A percentile compares a stretch with the other conserved stretches of the same genome.
These are phyloP conservation scores for Phytophthora vignae DNA, from an alignment of 352 stramenopile species.

Conservation along the genomic window DNA sequence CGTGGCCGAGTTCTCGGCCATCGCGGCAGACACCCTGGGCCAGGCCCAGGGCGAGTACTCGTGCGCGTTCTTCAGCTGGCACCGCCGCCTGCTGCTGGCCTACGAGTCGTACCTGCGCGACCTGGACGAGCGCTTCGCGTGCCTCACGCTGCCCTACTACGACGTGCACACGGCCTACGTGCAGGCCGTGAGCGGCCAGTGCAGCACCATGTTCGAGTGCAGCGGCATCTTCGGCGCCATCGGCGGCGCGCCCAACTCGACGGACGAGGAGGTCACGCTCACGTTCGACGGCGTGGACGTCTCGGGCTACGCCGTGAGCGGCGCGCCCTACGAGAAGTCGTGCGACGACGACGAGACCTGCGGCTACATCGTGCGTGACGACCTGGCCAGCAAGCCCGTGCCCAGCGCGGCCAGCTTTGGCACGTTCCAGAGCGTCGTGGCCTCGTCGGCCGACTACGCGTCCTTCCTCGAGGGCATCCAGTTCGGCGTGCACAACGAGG, in stretches of 20 bases:
- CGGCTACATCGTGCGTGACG: constrained; percentile 47
- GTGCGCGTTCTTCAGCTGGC: constrained; percentile 73
- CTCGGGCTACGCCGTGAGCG: constrained; percentile 42
- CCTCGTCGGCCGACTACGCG: constrained; percentile 60
- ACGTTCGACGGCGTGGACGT: constrained; percentile 41
- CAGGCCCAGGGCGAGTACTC: constrained; percentile 62
- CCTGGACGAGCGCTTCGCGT: constrained; percentile 62
- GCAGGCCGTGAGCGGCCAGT: constrained; percentile 52
- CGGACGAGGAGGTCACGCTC: constrained; percentile 19
- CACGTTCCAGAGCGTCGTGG: constrained; percentile 60
- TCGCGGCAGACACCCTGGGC: constrained; percentile 56
- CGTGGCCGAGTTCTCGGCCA: constrained; percentile 56
- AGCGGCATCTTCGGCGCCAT: constrained; percentile 65
- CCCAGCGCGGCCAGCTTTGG: constrained; percentile 62
- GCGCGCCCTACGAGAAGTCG: constrained; percentile 40
- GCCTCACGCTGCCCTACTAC: constrained; percentile 82
- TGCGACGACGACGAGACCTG: constrained; percentile 59
- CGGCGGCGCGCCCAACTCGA: constrained; percentile 39
- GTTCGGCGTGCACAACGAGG: constrained; percentile 70
- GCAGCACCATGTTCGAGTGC: constrained; percentile 69
- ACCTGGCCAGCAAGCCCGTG: constrained; percentile 47
- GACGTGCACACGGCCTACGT: constrained; percentile 77
- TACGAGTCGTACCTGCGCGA: constrained; percentile 76
- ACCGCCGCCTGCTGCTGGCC: constrained; percentile 66
- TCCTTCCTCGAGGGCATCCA: constrained; percentile 66